Evolutionary conservation across 2,329 filamentous ascomycete species (phyloP).

Genomic region (Claviceps sp.): DNA sequence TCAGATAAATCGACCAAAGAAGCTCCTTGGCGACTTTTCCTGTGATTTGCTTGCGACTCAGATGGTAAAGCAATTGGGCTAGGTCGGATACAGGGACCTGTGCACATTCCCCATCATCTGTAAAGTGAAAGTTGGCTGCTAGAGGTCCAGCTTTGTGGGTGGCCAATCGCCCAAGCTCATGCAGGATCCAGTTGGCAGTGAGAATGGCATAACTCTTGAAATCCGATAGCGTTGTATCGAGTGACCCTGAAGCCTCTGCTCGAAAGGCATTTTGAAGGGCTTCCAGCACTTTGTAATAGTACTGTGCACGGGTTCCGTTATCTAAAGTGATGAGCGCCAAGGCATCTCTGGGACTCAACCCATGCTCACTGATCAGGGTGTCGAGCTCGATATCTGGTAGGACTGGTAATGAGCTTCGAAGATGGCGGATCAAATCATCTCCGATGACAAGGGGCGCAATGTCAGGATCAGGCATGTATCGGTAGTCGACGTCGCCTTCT

Average conservation of each 20-base stretch:
- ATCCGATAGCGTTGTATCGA: constrained; percentile 10
- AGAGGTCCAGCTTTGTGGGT: constrained; percentile 30
- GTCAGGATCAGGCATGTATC: constrained; percentile 97
- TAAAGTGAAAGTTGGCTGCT: constrained; percentile 22
- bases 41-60: constrained; percentile 37
- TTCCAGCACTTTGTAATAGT: constrained; percentile 57
- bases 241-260: constrained; percentile 7
- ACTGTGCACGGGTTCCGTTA: constrained; percentile 66
- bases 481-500: constrained; percentile 93
- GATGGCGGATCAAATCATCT: constrained; percentile 50
- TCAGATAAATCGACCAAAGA: constrained; percentile 37
- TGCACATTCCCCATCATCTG: constrained; percentile 31
- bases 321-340: constrained; percentile 66
- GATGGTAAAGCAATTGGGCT: constrained; percentile 36
- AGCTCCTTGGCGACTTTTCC: constrained; percentile 45
- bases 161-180: constrained; percentile 59
- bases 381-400: constrained; percentile 59
- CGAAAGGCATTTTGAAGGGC: constrained; percentile 23
- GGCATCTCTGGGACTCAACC: constrained; percentile 69
- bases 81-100: constrained; percentile 34
- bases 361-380: constrained; percentile 47
- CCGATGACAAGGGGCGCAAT: constrained; percentile 68
- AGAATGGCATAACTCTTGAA: constrained; percentile 30
- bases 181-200: constrained; percentile 55
- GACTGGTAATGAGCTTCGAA: constrained; percentile 51